Conservation (phyloP, 345 rosid genomes). For the Turritis glabra region DNA sequence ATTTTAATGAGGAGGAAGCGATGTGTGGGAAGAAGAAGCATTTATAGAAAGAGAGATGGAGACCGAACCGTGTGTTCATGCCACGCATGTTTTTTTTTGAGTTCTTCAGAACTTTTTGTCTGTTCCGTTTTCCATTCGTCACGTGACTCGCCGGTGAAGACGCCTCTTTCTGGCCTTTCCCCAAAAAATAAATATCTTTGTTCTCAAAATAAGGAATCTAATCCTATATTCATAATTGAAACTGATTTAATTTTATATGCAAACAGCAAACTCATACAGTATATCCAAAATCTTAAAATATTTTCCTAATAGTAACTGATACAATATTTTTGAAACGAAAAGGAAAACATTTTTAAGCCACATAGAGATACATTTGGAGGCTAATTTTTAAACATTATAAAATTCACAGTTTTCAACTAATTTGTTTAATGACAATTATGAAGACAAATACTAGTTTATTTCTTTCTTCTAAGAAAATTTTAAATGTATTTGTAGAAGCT, state of each 20-base stretch:
- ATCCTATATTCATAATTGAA: not conserved
- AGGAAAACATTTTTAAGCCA: not conserved
- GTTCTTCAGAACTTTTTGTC: slow-evolving; percentile 20
- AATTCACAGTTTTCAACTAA: not conserved
- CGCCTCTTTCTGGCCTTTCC: slow-evolving; percentile 23
- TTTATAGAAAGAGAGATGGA: slow-evolving; percentile 35
- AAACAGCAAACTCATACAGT: no score
- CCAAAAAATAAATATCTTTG: not conserved
- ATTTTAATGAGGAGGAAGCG: slow-evolving; percentile 18
- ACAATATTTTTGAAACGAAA: not conserved
- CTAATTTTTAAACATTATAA: not conserved
- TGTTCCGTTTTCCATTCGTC: slow-evolving; percentile 30
- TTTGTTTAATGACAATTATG: not conserved
- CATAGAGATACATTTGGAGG: not conserved
- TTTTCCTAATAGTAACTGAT: not conserved
- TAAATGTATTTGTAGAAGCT: not conserved
- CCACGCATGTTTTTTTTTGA: slow-evolving; percentile 37
- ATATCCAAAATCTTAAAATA: not conserved
- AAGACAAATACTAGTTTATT: not conserved
- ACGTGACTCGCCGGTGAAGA: slow-evolving; percentile 37
- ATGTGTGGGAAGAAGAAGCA: slow-evolving; percentile 9
- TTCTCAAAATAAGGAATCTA: not conserved
- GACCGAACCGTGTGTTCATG: slow-evolving; percentile 23
- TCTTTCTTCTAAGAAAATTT: not conserved
- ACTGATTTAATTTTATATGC: no score